Conservation (phyloP, 208 protist genomes). For the Zelonia costaricensis region DNA sequence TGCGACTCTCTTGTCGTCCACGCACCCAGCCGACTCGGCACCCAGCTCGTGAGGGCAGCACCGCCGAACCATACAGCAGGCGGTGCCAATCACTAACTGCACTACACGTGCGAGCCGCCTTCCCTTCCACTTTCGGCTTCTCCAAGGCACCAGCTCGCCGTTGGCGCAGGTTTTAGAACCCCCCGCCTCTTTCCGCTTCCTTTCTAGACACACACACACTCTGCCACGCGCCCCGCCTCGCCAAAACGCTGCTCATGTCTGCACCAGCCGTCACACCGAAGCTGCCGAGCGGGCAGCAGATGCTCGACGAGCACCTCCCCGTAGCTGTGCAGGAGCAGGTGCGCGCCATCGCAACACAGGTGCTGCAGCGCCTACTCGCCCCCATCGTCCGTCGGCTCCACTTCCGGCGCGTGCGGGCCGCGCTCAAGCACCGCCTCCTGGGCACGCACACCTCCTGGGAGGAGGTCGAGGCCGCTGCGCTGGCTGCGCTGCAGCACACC, state of each 20-base stretch:
- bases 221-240: too few species aligned
- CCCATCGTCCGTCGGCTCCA: constrained; percentile 37
- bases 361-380: constrained; percentile 44
- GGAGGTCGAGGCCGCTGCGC: constrained; percentile 29
- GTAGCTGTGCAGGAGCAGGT: constrained; percentile 43
- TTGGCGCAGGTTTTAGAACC: too few species aligned
- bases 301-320: constrained; percentile 23
- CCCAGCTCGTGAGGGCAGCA: too few species aligned
- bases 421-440: constrained; percentile 23
- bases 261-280: constrained; percentile 5
- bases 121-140: too few species aligned
- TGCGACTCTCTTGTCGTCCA: too few species aligned
- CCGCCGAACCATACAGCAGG: too few species aligned
- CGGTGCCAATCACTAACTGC: too few species aligned
- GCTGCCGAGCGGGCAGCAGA: constrained; percentile 45
- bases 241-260: constrained; percentile 1
- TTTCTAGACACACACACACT: too few species aligned
- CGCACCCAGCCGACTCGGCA: too few species aligned
- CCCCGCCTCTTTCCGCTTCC: too few species aligned
- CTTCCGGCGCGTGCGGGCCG: constrained; percentile 17
- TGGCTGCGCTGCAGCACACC: constrained; percentile 29
- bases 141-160: too few species aligned
- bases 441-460: constrained; percentile 2
- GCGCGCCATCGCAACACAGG: constrained; percentile 35
- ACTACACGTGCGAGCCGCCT: too few species aligned